Conservation (phyloP, 495 filamentous ascomycete species). For the Astrothelium macrocarpum region DNA sequence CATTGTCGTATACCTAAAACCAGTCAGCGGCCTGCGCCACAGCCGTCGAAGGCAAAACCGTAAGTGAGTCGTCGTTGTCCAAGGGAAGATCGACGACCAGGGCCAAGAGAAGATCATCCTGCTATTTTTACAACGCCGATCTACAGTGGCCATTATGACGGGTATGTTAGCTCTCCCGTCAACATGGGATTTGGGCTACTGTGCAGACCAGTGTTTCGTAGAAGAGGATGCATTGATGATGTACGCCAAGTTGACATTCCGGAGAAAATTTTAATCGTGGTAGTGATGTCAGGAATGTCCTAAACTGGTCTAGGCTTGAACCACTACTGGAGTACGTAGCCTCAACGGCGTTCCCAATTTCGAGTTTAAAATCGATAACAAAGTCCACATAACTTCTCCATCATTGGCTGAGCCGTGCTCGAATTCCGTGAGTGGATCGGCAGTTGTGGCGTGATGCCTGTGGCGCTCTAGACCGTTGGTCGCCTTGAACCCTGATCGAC, state of each 20-base stretch:
- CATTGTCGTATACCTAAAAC: too few relatives aligned
- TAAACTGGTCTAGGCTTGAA: neutral
- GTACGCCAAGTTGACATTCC: too few relatives aligned
- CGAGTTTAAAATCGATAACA: neutral
- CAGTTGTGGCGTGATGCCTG: neutral
- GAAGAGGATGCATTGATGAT: too few relatives aligned
- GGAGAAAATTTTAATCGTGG: too few relatives aligned
- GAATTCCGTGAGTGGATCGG: neutral
- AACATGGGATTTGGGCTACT: neutral
- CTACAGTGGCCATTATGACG: too few relatives aligned
- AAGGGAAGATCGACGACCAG: neutral
- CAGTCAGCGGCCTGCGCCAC: neutral
- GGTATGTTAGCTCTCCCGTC: neutral
- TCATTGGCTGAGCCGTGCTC: neutral
- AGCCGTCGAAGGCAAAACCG: neutral
- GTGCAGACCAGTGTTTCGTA: too few relatives aligned
- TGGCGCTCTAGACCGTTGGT: slow-evolving; percentile 4
- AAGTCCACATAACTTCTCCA: neutral
- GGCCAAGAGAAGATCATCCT: neutral
- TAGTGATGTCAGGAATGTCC: slow-evolving; percentile 3
- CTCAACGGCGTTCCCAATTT: neutral
- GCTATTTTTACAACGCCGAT: neutral
- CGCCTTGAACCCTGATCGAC: neutral
- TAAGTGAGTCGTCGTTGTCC: neutral
- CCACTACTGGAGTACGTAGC: neutral